These are phyloP conservation scores for Fonsecaea monophora DNA, from an alignment of 2,329 filamentous ascomycete genomes.

Conservation along the genomic window DNA sequence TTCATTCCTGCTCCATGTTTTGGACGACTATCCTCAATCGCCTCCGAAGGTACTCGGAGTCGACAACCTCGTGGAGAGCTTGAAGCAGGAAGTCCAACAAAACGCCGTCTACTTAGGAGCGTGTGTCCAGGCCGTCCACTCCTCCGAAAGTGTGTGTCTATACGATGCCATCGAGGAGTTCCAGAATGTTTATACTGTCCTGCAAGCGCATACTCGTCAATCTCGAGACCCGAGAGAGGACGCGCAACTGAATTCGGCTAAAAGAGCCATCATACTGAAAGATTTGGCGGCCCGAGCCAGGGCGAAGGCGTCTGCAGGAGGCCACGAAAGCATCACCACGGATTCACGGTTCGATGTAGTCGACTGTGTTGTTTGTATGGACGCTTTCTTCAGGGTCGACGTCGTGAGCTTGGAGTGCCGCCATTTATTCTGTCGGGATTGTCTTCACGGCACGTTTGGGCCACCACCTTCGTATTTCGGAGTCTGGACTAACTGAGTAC, in stretches of 20 bases:
- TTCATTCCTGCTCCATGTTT: conserved; percentile 25
- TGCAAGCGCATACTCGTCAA: not conserved
- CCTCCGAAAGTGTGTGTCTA: conserved; percentile 14
- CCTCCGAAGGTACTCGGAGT: conserved; percentile 18
- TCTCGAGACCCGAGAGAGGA: not conserved
- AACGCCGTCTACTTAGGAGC: conserved; percentile 14
- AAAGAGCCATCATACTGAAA: not conserved
- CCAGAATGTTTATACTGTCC: not conserved
- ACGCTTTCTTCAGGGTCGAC: conserved; percentile 22
- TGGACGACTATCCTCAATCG: conserved; percentile 13
- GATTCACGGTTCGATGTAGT: conserved; percentile 10
- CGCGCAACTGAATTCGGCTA: not conserved
- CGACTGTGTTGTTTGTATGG: conserved; percentile 20
- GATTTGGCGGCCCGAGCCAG: conserved; percentile 9
- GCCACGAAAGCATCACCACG: not conserved
- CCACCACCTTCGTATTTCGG: too few species aligned
- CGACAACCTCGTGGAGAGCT: conserved; percentile 20
- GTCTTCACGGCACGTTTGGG: conserved; percentile 5
- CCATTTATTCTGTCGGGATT: conserved; percentile 21
- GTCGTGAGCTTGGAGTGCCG: conserved; percentile 17
- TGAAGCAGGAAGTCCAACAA: conserved; percentile 8
- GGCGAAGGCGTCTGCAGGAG: not conserved
- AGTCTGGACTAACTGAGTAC: not conserved
- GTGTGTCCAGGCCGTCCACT: conserved; percentile 17
- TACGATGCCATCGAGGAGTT: conserved; percentile 25